phyloP scores from a whole-genome alignment of 768 basidiomycete species.

The Termitomyces sp. region DNA sequence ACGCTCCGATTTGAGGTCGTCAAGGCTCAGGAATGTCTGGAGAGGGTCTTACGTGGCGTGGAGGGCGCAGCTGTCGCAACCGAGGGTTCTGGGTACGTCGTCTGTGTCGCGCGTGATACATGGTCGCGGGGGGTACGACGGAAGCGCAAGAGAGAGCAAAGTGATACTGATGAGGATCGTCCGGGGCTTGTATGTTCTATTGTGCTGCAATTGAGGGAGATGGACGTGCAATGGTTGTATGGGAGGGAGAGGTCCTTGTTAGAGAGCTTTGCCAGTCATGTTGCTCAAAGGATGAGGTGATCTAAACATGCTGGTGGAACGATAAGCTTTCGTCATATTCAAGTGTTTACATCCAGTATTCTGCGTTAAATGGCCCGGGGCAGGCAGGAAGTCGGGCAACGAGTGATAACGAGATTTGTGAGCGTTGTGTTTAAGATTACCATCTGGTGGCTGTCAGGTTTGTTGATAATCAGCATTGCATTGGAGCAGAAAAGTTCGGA shows the following conservation, averaged over 20 bases:
- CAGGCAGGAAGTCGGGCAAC: no score
- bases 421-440: no score
- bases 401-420: no score
- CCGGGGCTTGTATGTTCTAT: slow-evolving; percentile 12
- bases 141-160: slow-evolving; percentile 26
- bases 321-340: no score
- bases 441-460: no score
- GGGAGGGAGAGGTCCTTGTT: slow-evolving; percentile 55
- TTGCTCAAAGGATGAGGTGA: slow-evolving; percentile 44
- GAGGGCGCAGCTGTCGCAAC: slow-evolving; percentile 1
- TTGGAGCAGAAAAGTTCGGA: no score
- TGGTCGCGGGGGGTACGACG: slow-evolving; percentile 70
- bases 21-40: slow-evolving; percentile 26
- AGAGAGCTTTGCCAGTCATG: slow-evolving; percentile 65
- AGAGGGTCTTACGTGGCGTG: background rate
- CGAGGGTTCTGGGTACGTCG: slow-evolving; percentile 11
- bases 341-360: no score
- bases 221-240: slow-evolving; percentile 58
- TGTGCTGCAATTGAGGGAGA: background rate
- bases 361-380: no score
- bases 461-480: no score
- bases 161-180: background rate
- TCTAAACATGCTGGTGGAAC: no score
- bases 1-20: slow-evolving; percentile 39
- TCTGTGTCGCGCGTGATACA: slow-evolving; percentile 35